Evolutionary conservation across 805 yeast genomes (phyloP), one percentile per base, ranked within the genome.

Genomic region (Metschnikowia peoriensis): DNA sequence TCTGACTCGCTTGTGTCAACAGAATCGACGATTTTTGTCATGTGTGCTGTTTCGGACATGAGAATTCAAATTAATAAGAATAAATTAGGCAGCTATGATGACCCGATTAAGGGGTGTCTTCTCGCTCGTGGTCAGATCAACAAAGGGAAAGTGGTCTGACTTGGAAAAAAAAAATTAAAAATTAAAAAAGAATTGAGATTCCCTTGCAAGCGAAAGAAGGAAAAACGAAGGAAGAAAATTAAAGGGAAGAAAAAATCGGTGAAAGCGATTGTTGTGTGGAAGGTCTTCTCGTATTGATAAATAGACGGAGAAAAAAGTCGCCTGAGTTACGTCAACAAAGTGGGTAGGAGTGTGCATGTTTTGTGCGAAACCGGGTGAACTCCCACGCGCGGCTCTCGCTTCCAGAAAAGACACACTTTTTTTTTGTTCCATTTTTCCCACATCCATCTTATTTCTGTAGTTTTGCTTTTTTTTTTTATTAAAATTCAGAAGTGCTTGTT

Each of bases 271-370:
- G 22, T 41, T 8, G 12, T 8, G 15, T 32, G 17, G 11, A 41
- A 27, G n/a, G 35, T 14, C 14, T 11, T 17, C n/a, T 41, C 14
- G 35, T 41, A 14, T 17, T 17, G 32, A 22, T n/a, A n/a, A 28
- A n/a, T 22, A 8, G 28, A 28, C n/a, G n/a, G 15, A 29, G 32
- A 41, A 28, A 41, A 41, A 28, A 41, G 17, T n/a, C 35, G 5
- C 44, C n/a, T 27, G 15, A 29, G 16, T 41, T 28, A 41, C 44
- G 44, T 41, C 44, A 41, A 41, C 44, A 41, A 41, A 14, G 44
- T 41, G 35, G 6, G 35, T 32, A 32, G 35, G 35, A 32, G 35
- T 32, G 35, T 32, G 35, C 35, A 32, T 32, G 14, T 32, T 32
- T 32, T 32, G 35, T 12, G 35, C 16, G 42, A 40, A 8, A 9